These are phyloP conservation scores for Fusarium oxysporum DNA, from an alignment of 2,329 filamentous ascomycete genomes.

Conservation along the genomic window DNA sequence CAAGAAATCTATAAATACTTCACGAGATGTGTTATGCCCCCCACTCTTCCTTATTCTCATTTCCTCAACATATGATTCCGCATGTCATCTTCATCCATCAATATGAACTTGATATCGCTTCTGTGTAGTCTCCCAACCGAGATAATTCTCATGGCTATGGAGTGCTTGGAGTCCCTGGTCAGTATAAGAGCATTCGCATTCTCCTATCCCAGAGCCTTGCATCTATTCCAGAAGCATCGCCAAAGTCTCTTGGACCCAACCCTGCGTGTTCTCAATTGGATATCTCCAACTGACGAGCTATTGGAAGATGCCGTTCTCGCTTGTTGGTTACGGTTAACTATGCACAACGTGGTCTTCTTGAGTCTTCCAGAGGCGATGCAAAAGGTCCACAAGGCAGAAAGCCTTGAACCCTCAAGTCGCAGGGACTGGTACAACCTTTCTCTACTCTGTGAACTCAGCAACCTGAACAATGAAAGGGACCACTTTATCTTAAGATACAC, in stretches of 20 bases:
- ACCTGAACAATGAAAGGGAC: not conserved
- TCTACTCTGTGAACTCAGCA: not conserved
- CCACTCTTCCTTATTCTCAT: rapidly evolving
- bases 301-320: not conserved
- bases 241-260: not conserved
- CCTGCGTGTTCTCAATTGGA: rapidly evolving
- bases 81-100: too few species aligned
- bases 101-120: not conserved
- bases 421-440: not conserved
- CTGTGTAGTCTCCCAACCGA: not conserved
- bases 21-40: too few species aligned
- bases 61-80: rapidly evolving
- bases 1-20: not conserved
- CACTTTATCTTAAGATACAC: not conserved
- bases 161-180: not conserved
- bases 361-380: not conserved
- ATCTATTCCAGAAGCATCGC: not conserved
- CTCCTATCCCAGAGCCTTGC: not conserved
- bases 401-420: not conserved
- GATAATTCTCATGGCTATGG: not conserved
- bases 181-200: not conserved
- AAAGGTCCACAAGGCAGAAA: not conserved
- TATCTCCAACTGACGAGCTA: too few species aligned
- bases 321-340: not conserved
- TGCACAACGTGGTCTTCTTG: not conserved